A percentile compares a stretch with the other conserved stretches of the same genome.
Evolutionary conservation across 305 asterid species (phyloP).

Genomic region (Plantago rigida): DNA sequence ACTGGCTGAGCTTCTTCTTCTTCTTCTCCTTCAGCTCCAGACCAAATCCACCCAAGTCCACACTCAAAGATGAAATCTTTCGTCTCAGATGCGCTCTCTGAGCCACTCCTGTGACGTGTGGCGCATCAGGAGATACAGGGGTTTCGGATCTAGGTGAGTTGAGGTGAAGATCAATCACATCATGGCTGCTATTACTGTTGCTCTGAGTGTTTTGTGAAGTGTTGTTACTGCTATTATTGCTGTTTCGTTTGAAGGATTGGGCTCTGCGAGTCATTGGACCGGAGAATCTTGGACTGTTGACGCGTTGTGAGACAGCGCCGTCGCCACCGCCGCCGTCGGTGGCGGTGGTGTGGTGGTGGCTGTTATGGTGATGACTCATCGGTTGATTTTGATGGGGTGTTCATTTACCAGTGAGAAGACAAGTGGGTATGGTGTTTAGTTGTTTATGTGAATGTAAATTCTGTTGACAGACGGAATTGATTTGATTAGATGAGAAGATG

Average conservation of each 20-base stretch:
- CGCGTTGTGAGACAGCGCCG: slow-evolving; percentile 65
- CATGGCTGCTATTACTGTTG: slow-evolving; percentile 38
- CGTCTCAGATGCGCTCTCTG: slow-evolving; percentile 70
- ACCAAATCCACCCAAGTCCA: slow-evolving; percentile 59
- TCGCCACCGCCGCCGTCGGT: slow-evolving; percentile 34
- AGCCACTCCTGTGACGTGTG: slow-evolving; percentile 53
- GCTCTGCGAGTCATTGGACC: slow-evolving; percentile 86
- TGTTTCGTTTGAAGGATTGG: slow-evolving; percentile 63
- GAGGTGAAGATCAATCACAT: slow-evolving; percentile 65
- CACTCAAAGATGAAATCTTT: slow-evolving; percentile 52
- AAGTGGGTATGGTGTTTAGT: not conserved
- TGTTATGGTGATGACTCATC: slow-evolving; percentile 69
- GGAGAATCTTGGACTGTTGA: slow-evolving; percentile 83
- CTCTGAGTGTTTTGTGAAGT: slow-evolving; percentile 32
- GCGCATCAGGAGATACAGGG: slow-evolving; percentile 41
- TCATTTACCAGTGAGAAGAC: not conserved
- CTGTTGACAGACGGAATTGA: no score
- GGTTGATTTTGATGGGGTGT: no score
- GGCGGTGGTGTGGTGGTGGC: slow-evolving; percentile 43
- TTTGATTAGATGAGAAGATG: no score
- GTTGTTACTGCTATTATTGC: slow-evolving; percentile 29
- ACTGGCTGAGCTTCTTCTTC: slow-evolving; percentile 71
- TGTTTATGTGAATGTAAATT: not conserved
- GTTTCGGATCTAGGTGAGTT: slow-evolving; percentile 85
- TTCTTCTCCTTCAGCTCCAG: slow-evolving; percentile 61